phyloP scores from a whole-genome alignment of 1,284 basidiomycete genomes.

The Tremellales sp. region DNA sequence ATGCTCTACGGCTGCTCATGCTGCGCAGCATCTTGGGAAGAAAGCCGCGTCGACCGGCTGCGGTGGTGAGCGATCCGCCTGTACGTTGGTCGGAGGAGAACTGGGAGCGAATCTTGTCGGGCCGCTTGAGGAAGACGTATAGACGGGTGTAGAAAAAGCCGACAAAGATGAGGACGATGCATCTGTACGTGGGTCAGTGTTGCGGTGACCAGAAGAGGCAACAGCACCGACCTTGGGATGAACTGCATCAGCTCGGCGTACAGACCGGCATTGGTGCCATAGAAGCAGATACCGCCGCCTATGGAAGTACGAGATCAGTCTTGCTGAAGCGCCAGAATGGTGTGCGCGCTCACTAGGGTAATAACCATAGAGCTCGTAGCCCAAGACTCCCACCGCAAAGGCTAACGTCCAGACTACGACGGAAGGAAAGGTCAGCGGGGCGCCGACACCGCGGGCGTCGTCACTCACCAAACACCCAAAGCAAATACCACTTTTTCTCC shows the following conservation, averaged over 20 bases:
- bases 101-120: slow-evolving; percentile 45
- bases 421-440: background rate
- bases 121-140: slow-evolving; percentile 49
- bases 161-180: slow-evolving; percentile 43
- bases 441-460: background rate
- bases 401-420: slow-evolving; percentile 35
- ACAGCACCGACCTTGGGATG: slow-evolving; percentile 36
- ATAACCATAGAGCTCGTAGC: slow-evolving; percentile 39
- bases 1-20: background rate
- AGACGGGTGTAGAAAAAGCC: slow-evolving; percentile 45
- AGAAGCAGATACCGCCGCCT: slow-evolving; percentile 46
- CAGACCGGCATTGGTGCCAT: slow-evolving; percentile 38
- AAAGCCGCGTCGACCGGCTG: background rate
- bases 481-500: slow-evolving; percentile 42
- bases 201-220: background rate
- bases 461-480: slow-evolving; percentile 32
- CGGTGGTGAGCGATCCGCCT: slow-evolving; percentile 12
- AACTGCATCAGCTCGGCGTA: slow-evolving; percentile 49
- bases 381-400: slow-evolving; percentile 31
- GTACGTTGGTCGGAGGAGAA: slow-evolving; percentile 29
- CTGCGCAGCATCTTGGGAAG: background rate
- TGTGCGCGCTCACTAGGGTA: slow-evolving; percentile 23
- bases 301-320: slow-evolving; percentile 5
- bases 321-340: background rate
- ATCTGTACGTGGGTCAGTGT: slow-evolving; percentile 18